Conservation (phyloP, 2,329 filamentous ascomycete species). For the Colletotrichum orchidophilum region DNA sequence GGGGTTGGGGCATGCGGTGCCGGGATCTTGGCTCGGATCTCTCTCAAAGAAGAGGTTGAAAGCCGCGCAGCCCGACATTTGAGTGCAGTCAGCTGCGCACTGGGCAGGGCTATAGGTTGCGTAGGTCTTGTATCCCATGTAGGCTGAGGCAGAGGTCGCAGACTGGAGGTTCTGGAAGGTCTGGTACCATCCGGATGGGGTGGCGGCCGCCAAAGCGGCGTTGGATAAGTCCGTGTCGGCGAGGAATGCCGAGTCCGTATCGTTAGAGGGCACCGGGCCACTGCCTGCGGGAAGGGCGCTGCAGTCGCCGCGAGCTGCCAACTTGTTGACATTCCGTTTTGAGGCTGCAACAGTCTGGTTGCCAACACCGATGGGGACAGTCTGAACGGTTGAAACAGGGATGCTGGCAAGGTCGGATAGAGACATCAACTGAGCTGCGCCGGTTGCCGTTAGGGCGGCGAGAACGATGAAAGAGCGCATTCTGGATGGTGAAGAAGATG, state of each 20-base stretch:
- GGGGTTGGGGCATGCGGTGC: background rate
- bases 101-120: constrained; percentile 1
- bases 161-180: constrained; percentile 24
- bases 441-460: background rate
- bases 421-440: background rate
- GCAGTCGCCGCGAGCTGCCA: constrained; percentile 5
- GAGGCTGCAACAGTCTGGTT: constrained; percentile 10
- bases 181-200: constrained; percentile 15
- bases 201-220: background rate
- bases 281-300: background rate
- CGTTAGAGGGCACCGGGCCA: background rate
- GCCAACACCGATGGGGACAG: background rate
- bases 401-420: constrained; percentile 1
- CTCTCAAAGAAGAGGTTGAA: constrained; percentile 26
- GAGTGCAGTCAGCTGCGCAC: constrained; percentile 12
- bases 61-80: background rate
- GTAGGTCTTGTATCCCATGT: constrained; percentile 15
- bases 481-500: background rate
- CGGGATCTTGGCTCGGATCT: constrained; percentile 12
- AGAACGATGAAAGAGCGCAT: background rate
- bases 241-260: constrained; percentile 16
- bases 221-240: background rate
- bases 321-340: background rate
- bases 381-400: background rate
- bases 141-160: constrained; percentile 8